phyloP scores from a whole-genome alignment of 2,329 filamentous ascomycete genomes.

The Atkinsonella texensis region DNA sequence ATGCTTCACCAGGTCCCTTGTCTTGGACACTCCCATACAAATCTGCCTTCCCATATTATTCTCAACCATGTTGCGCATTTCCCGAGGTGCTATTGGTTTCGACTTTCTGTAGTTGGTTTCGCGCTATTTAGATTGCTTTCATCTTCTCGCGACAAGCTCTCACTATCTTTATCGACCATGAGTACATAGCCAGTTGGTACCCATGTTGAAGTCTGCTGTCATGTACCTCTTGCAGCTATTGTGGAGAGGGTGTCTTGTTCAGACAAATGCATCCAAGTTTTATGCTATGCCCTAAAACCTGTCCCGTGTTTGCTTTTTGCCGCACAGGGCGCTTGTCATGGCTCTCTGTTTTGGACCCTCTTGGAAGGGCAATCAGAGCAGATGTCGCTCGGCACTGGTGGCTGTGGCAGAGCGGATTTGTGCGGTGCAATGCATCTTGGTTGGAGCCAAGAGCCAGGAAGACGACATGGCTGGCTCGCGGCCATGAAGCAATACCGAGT shows the following conservation, averaged over 20 bases:
- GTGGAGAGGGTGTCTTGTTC: no score
- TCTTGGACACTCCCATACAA: background rate
- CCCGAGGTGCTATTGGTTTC: background rate
- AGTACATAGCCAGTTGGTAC: background rate
- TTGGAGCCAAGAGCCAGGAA: background rate
- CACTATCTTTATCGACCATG: slow-evolving; percentile 7
- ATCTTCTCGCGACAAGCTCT: slow-evolving; percentile 23
- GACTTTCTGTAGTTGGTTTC: background rate
- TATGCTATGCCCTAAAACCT: background rate
- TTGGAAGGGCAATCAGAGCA: background rate
- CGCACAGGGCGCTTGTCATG: background rate
- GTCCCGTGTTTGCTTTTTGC: background rate
- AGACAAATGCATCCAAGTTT: no score
- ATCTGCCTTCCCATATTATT: background rate
- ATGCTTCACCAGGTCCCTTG: background rate
- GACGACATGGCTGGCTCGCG: background rate
- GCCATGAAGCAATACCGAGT: background rate
- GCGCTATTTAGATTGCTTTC: slow-evolving; percentile 17
- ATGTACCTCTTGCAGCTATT: no score
- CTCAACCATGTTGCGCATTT: background rate
- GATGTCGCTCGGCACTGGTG: background rate
- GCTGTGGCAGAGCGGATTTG: background rate
- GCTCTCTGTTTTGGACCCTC: background rate
- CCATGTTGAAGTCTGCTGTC: background rate
- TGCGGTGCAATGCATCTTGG: background rate